Conservation (phyloP, 2,329 filamentous ascomycete genomes). For the Boeremia exigua region DNA sequence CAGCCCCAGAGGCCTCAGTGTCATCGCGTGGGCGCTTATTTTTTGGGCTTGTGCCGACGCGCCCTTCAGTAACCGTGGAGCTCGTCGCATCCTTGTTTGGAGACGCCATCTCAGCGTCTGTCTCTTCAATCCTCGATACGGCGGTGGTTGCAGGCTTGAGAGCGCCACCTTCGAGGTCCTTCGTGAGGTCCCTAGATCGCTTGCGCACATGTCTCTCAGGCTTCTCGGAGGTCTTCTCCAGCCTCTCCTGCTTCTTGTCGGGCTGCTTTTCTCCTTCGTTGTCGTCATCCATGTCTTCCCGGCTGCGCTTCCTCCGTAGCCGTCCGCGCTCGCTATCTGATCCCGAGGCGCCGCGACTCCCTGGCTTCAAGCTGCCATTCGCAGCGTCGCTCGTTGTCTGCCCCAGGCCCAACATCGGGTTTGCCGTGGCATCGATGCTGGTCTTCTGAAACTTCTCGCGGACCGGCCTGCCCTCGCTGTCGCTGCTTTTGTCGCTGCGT, state of each 20-base stretch:
- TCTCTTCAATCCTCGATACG: conserved; percentile 38
- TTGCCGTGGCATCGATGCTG: conserved; percentile 55
- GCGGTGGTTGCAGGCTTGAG: conserved; percentile 42
- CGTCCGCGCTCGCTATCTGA: conserved; percentile 48
- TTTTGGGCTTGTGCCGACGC: conserved; percentile 51
- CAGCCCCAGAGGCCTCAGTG: conserved; percentile 22
- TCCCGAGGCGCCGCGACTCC: conserved; percentile 38
- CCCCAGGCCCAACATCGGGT: conserved; percentile 24
- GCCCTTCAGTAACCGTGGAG: conserved; percentile 14
- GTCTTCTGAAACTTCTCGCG: conserved; percentile 68
- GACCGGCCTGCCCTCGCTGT: conserved; percentile 62
- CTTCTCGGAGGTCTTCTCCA: conserved; percentile 31
- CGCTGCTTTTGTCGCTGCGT: conserved; percentile 50
- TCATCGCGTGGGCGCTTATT: conserved; percentile 55
- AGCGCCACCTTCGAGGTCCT: conserved; percentile 37
- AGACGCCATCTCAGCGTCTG: conserved; percentile 39
- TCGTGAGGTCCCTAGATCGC: conserved; percentile 54
- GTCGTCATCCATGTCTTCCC: conserved; percentile 53
- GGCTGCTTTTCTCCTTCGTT: conserved; percentile 39
- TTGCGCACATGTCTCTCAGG: conserved; percentile 53
- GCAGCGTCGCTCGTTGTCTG: conserved; percentile 31
- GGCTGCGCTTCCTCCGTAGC: conserved; percentile 54
- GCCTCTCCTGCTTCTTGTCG: conserved; percentile 40
- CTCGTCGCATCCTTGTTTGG: conserved; percentile 19
- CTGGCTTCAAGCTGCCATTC: conserved; percentile 30